A percentile compares a stretch with the other conserved stretches of the same genome.
These are phyloP conservation scores for Paxillus ammoniavirescens DNA, from an alignment of 768 basidiomycete genomes.

Conservation along the genomic window DNA sequence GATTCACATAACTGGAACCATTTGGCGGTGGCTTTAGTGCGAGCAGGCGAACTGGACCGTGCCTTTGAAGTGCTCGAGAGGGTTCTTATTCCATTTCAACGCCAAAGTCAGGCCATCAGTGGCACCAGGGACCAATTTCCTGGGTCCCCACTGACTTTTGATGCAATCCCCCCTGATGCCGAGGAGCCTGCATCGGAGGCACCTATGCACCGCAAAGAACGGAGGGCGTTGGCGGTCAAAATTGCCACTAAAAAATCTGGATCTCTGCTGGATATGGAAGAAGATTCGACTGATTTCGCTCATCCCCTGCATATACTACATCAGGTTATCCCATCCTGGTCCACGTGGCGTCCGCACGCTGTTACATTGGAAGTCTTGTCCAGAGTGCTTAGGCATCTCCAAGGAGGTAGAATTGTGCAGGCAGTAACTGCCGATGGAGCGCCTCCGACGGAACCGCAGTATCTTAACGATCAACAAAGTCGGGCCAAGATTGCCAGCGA, in stretches of 20 bases:
- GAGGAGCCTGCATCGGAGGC: conserved; percentile 26
- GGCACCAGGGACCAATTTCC: conserved; percentile 30
- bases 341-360: conserved; percentile 62
- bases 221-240: conserved; percentile 25
- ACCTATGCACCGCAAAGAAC: conserved; percentile 27
- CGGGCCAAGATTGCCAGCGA: conserved; percentile 34
- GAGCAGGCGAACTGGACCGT: conserved; percentile 77
- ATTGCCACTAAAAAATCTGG: conserved; percentile 14
- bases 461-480: conserved; percentile 21
- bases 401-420: conserved; percentile 47
- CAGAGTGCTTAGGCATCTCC: conserved; percentile 45
- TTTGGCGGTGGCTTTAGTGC: conserved; percentile 68
- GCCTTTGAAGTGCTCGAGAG: conserved; percentile 82
- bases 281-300: conserved; percentile 46
- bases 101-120: conserved; percentile 23
- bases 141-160: conserved; percentile 41
- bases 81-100: conserved; percentile 64
- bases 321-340: conserved; percentile 62
- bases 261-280: conserved; percentile 9
- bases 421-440: conserved; percentile 33
- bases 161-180: conserved; percentile 24
- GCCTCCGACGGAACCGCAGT: conserved; percentile 17
- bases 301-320: conserved; percentile 60
- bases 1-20: conserved; percentile 94
- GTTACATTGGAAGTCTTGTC: conserved; percentile 48